phyloP scores from a whole-genome alignment of 805 yeast genomes.

The Lachancea mirantina region DNA sequence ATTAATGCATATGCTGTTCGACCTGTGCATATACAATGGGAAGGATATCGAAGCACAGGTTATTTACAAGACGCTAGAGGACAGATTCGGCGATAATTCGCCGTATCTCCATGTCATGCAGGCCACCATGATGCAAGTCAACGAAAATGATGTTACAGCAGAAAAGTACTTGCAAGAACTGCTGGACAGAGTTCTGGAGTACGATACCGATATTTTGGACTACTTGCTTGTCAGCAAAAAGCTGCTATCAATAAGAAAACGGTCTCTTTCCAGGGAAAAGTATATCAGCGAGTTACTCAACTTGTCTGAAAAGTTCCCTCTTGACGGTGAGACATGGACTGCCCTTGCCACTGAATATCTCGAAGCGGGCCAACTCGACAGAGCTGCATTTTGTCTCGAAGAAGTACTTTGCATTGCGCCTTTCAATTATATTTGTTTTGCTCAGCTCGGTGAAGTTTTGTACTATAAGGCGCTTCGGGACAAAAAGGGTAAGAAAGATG shows the following conservation, averaged over 20 bases:
- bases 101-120: constrained; percentile 29
- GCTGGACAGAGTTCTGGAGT: constrained; percentile 43
- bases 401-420: constrained; percentile 69
- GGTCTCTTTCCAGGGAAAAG: constrained; percentile 13
- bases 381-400: constrained; percentile 58
- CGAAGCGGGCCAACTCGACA: constrained; percentile 52
- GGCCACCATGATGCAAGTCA: constrained; percentile 22
- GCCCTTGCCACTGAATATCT: constrained; percentile 66
- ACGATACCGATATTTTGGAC: constrained; percentile 33
- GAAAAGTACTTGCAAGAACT: constrained; percentile 46
- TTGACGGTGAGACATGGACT: constrained; percentile 72
- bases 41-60: constrained; percentile 67
- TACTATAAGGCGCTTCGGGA: constrained; percentile 18
- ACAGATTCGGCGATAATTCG: constrained; percentile 51
- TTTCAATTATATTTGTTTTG: constrained; percentile 31
- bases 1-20: constrained; percentile 66
- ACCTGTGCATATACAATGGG: constrained; percentile 51
- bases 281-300: constrained; percentile 15
- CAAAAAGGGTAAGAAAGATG: constrained; percentile 9
- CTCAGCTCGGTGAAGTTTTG: constrained; percentile 20
- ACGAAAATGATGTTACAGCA: constrained; percentile 23
- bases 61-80: constrained; percentile 55
- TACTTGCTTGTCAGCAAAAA: constrained; percentile 26
- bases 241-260: constrained; percentile 20
- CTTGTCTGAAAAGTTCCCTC: constrained; percentile 40